Base-by-base conservation (phyloP, 2,329 filamentous ascomycete genomes). In the Torrubiellomyces zombiae region DNA sequence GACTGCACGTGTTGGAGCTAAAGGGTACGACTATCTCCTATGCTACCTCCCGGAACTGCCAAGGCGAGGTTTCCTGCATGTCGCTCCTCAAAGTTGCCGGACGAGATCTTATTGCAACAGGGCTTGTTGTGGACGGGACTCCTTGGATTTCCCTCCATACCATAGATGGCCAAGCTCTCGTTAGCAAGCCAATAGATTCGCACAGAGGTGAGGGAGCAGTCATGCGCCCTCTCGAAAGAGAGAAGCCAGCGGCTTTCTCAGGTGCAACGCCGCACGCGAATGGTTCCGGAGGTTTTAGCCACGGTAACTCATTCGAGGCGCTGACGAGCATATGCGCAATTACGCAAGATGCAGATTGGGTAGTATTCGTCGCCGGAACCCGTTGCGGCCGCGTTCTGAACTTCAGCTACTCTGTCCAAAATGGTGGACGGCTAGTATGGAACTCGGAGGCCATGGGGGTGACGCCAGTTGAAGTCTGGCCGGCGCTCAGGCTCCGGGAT, bases 381-480 rank as follows among this genome's bases (percentile, higher is more conserved):
- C 54, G 63, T 26, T 60, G 58, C 28, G 67, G 67, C 2, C 53
- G 63, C 18, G 40, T 69, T 2, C 39, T 64, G 15, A 61, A 50
- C 0, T 27, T 63, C 14, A 36, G 36, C 10, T 20, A 47, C 5
- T 35, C 32, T 4, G 30, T 28, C 13, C 21, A 37, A 6, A 26
- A 30, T 3, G 28, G 35, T 1, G 32, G 43, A 5, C 29, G 42
- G 9, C 32, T 44, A 14, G 31, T 32, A 4, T 44, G 53, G 11
- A 35, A 29, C 7, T 26, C 37, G 6, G 45, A 56, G 26, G 46
- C 39, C 7, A 28, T 58, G 12, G 53, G 52, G 2, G 34, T 45
- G 7, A 41, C 49, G n/a, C 42, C 53, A 4, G 42, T 48, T 6
- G 43, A 44, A 9, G 42, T 56, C 4, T 48, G 47, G 18, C 35